Percentiles rank a stretch among this genome's conserved stretches.
phyloP scores from a whole-genome alignment of 1,284 basidiomycete genomes.

The Leucoagaricus sp. region DNA sequence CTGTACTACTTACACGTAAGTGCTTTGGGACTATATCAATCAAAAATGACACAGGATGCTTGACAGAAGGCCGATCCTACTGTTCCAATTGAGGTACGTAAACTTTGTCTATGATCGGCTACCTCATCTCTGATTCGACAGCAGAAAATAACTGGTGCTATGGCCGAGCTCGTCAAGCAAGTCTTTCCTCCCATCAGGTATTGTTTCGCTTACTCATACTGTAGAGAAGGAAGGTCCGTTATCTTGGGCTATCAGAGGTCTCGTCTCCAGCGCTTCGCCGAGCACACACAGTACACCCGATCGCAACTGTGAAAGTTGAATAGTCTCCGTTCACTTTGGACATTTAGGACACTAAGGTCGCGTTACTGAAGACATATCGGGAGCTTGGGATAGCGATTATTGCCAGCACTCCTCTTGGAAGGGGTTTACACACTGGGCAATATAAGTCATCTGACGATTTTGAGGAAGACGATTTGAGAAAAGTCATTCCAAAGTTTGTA shows the following conservation, averaged over 20 bases:
- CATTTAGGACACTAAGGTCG: conserved; percentile 50
- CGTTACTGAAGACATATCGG: conserved; percentile 46
- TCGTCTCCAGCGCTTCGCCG: conserved; percentile 59
- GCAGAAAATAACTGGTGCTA: conserved; percentile 45
- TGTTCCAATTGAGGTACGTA: conserved; percentile 46
- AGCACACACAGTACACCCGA: conserved; percentile 61
- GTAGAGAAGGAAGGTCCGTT: conserved; percentile 37
- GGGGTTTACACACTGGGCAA: conserved; percentile 62
- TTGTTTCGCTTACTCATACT: neutral
- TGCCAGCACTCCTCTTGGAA: conserved; percentile 63
- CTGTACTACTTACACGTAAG: conserved; percentile 35
- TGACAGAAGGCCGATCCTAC: conserved; percentile 39
- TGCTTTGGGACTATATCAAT: conserved; percentile 13
- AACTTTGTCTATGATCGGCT: too few relatives aligned
- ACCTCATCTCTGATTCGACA: too few relatives aligned
- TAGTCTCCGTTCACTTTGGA: conserved; percentile 61
- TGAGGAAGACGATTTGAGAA: conserved; percentile 48
- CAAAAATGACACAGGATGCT: neutral
- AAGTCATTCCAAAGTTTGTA: conserved; percentile 34
- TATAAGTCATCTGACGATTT: conserved; percentile 54
- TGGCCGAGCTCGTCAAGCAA: conserved; percentile 49
- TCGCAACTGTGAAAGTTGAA: conserved; percentile 65
- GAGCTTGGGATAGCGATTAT: conserved; percentile 57
- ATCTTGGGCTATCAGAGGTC: conserved; percentile 65
- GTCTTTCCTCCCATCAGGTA: neutral